Percentiles rank a stretch among this genome's conserved stretches.
Conservation (phyloP, 1,284 basidiomycete genomes). For the Ganoderma sinense region DNA sequence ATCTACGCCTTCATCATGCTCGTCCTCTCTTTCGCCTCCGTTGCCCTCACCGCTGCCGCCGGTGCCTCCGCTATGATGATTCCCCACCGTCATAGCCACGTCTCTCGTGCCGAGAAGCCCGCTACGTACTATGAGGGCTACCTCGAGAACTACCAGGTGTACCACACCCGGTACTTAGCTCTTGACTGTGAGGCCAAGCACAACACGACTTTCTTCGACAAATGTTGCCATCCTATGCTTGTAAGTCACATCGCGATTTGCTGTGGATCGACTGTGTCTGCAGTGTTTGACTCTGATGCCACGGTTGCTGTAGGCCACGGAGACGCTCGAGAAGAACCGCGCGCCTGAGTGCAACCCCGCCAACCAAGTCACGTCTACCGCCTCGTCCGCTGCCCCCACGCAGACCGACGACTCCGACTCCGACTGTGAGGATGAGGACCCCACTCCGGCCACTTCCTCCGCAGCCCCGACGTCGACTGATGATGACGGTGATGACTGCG, state of each 20-base stretch:
- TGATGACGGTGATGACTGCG: conserved; percentile 26
- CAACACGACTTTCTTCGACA: conserved; percentile 70
- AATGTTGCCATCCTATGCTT: conserved; percentile 63
- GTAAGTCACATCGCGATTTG: conserved; percentile 40
- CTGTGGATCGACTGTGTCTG: not conserved
- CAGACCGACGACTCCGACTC: conserved; percentile 35
- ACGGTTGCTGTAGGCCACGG: conserved; percentile 45
- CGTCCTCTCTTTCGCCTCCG: conserved; percentile 52
- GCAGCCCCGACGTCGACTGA: conserved; percentile 28
- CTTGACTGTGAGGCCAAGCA: conserved; percentile 68
- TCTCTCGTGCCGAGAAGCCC: conserved; percentile 45
- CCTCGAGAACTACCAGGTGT: conserved; percentile 60
- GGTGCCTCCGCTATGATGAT: conserved; percentile 54
- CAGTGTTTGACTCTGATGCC: conserved; percentile 1
- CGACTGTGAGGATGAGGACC: conserved; percentile 39
- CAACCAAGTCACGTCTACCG: conserved; percentile 33
- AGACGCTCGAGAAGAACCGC: conserved; percentile 56
- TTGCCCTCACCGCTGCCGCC: conserved; percentile 55
- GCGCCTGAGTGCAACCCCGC: conserved; percentile 59
- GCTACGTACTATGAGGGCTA: conserved; percentile 48
- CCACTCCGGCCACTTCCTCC: conserved; percentile 27
- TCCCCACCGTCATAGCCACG: conserved; percentile 42
- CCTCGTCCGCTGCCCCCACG: conserved; percentile 38
- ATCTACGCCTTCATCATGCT: conserved; percentile 48
- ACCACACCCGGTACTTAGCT: conserved; percentile 71